phyloP scores from a whole-genome alignment of 2,329 filamentous ascomycete genomes.

The Aspergillus vadensis region DNA sequence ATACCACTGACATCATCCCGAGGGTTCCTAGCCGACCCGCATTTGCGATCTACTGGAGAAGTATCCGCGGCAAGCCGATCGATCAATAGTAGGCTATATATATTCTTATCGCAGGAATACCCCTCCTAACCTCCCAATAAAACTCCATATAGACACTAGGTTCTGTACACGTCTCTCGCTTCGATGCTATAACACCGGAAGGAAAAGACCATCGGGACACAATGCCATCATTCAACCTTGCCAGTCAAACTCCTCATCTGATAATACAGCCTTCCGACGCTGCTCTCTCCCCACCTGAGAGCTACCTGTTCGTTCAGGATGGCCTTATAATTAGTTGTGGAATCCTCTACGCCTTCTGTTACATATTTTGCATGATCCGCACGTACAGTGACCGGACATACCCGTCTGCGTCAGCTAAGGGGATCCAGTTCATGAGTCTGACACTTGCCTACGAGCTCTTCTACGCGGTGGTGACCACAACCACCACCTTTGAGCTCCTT shows the following conservation, averaged over 20 bases:
- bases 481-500: slow-evolving; percentile 15
- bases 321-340: slow-evolving; percentile 26
- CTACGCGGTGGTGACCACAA: slow-evolving; percentile 22
- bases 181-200: too few relatives aligned
- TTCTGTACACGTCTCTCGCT: too few relatives aligned
- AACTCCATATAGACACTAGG: too few relatives aligned
- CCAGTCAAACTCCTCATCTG: slow-evolving; percentile 17
- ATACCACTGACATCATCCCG: neutral
- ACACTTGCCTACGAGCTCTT: slow-evolving; percentile 25
- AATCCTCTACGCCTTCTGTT: slow-evolving; percentile 22
- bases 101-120: too few relatives aligned
- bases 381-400: slow-evolving; percentile 19
- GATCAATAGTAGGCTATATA: too few relatives aligned
- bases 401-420: slow-evolving; percentile 10
- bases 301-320: slow-evolving; percentile 26
- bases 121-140: too few relatives aligned
- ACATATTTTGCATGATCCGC: slow-evolving; percentile 20
- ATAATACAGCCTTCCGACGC: slow-evolving; percentile 23
- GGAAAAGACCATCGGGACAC: neutral
- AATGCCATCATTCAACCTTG: slow-evolving; percentile 16
- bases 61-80: neutral
- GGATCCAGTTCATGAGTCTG: slow-evolving; percentile 18
- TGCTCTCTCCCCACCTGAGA: slow-evolving; percentile 20
- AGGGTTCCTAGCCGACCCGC: neutral
- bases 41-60: neutral